These are phyloP conservation scores for Aspergillus campestris DNA, from an alignment of 495 filamentous ascomycete species.

Conservation along the genomic window DNA sequence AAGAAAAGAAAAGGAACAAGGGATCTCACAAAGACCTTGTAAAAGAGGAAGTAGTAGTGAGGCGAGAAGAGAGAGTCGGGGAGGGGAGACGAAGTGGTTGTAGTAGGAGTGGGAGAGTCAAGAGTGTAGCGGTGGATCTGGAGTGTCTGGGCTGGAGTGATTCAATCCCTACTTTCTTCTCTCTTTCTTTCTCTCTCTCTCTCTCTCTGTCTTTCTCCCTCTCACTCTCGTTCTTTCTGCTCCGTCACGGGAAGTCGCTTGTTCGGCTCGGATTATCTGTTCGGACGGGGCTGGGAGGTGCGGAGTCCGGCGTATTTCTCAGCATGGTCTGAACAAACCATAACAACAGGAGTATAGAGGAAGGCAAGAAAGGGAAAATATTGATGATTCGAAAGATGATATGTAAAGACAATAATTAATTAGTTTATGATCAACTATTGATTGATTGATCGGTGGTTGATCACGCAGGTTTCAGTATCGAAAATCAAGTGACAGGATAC, in stretches of 20 bases:
- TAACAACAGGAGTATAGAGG: constrained; percentile 5
- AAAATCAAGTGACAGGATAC: too few relatives aligned
- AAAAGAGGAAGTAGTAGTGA: too few relatives aligned
- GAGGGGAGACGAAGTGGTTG: constrained; percentile 23
- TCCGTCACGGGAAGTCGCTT: constrained; percentile 25
- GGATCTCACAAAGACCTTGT: too few relatives aligned
- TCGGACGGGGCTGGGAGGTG: constrained; percentile 32
- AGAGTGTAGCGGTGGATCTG: constrained; percentile 19
- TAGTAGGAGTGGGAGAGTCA: constrained; percentile 18
- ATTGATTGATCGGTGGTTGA: too few relatives aligned
- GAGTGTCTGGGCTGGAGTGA: constrained; percentile 12
- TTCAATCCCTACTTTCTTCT: too few relatives aligned
- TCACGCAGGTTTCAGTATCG: too few relatives aligned
- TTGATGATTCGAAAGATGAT: too few relatives aligned
- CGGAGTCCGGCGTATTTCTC: constrained; percentile 34
- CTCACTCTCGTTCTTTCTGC: too few relatives aligned
- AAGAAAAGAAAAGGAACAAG: neutral
- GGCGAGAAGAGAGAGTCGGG: constrained; percentile 16
- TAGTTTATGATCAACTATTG: too few relatives aligned
- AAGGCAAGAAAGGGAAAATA: constrained; percentile 1
- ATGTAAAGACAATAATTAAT: too few relatives aligned
- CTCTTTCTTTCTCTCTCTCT: too few relatives aligned
- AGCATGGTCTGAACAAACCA: constrained; percentile 20
- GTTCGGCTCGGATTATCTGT: constrained; percentile 37
- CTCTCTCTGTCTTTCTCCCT: too few relatives aligned